phyloP scores from a whole-genome alignment of 2,329 filamentous ascomycete genomes.

The Ceratocystis harringtonii region DNA sequence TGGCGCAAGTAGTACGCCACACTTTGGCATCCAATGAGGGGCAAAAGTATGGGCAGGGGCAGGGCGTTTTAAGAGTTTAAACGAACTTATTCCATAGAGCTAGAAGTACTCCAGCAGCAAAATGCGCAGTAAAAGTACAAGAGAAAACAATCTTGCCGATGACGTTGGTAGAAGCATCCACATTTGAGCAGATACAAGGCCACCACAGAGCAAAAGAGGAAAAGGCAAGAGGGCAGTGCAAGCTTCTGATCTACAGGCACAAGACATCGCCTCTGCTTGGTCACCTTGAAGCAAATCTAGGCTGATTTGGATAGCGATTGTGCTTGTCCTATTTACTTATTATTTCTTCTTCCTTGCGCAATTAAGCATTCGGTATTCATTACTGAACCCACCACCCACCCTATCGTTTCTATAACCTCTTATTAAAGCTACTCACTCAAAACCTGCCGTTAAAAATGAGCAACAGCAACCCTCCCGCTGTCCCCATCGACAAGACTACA shows the following conservation, averaged over 20 bases:
- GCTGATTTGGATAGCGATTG: background rate
- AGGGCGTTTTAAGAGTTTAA: background rate
- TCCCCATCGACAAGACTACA: slow-evolving; percentile 20
- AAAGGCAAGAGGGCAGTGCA: slow-evolving; percentile 14
- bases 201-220: background rate
- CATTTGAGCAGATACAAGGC: slow-evolving; percentile 1
- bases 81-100: background rate
- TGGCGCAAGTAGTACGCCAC: background rate
- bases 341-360: background rate
- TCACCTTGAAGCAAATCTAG: slow-evolving; percentile 18
- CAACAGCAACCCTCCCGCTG: background rate
- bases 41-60: background rate
- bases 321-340: background rate
- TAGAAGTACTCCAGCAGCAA: background rate
- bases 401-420: background rate
- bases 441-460: background rate
- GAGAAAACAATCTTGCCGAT: background rate
- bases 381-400: background rate
- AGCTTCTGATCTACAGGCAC: slow-evolving; percentile 16
- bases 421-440: background rate
- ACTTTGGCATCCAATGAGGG: background rate
- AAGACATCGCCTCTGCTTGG: background rate
- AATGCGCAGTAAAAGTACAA: slow-evolving; percentile 4
- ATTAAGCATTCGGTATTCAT: background rate
- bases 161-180: slow-evolving; percentile 5